Conservation (phyloP, 2,329 filamentous ascomycete species). For the Sporothrix euskadiensis region DNA sequence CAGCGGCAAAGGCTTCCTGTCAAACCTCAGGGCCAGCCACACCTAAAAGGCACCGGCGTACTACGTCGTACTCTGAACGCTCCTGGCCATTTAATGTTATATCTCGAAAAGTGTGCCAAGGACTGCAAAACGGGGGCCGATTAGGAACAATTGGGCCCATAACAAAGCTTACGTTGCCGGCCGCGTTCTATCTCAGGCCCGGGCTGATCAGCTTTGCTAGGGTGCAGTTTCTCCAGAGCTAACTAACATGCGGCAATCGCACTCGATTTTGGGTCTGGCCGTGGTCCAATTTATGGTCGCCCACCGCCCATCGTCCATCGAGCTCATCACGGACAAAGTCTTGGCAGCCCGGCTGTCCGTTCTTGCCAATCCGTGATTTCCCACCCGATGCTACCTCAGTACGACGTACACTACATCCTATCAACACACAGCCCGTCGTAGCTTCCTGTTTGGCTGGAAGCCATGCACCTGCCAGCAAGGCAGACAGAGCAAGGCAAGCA, state of each 20-base stretch:
- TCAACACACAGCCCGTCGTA: neutral
- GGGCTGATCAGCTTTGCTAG: slow-evolving; percentile 9
- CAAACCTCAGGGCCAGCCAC: slow-evolving; percentile 2
- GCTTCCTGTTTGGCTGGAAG: neutral
- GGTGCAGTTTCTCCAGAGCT: slow-evolving; percentile 11
- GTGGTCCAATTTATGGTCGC: neutral
- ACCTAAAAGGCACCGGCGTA: neutral
- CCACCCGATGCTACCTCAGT: slow-evolving; percentile 3
- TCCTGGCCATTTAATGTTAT: neutral
- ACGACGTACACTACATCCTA: neutral
- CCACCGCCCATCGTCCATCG: neutral
- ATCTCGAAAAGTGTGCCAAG: neutral
- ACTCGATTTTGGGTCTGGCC: neutral
- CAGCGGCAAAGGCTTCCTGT: neutral
- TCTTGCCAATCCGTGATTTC: neutral
- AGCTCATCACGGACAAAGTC: neutral
- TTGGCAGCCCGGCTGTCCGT: slow-evolving; percentile 5
- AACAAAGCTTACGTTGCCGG: slow-evolving; percentile 16
- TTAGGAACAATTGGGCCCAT: neutral
- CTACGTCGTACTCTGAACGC: neutral
- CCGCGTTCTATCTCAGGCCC: slow-evolving; percentile 6
- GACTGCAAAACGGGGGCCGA: neutral
- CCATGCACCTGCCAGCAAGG: too few species aligned
- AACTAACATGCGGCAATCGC: neutral
- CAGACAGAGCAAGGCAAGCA: neutral